These are phyloP conservation scores for Schwanniomyces pseudopolymorphus DNA, from an alignment of 805 yeast genomes.

Conservation along the genomic window DNA sequence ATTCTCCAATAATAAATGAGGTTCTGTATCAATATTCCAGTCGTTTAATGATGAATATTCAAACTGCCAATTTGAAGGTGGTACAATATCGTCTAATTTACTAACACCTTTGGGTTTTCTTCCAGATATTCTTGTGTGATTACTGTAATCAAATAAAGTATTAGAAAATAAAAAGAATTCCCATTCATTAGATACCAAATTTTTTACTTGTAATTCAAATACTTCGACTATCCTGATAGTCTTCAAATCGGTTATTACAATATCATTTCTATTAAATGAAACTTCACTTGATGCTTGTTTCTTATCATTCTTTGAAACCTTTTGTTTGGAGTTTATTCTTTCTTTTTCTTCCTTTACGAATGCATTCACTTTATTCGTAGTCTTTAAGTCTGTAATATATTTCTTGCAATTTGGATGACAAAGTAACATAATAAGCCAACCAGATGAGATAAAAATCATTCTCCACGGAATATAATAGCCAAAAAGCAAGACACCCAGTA, in stretches of 20 bases:
- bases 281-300: slow-evolving; percentile 6
- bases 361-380: slow-evolving; percentile 6
- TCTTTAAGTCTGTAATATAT: slow-evolving; percentile 18
- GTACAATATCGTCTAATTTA: slow-evolving; percentile 51
- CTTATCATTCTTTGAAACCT: slow-evolving; percentile 5
- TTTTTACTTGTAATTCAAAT: slow-evolving; percentile 70
- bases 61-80: slow-evolving; percentile 78
- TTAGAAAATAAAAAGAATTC: slow-evolving; percentile 56
- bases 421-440: slow-evolving; percentile 54
- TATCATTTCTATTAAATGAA: slow-evolving; percentile 43
- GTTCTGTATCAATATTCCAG: slow-evolving; percentile 66
- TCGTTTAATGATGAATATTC: slow-evolving; percentile 47
- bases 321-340: slow-evolving; percentile 3
- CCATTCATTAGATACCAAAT: slow-evolving; percentile 62
- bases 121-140: slow-evolving; percentile 37
- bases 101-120: slow-evolving; percentile 67
- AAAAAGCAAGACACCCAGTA: slow-evolving; percentile 41
- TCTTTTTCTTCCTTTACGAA: slow-evolving; percentile 3
- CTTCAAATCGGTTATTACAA: slow-evolving; percentile 71
- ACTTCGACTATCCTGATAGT: slow-evolving; percentile 66
- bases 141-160: slow-evolving; percentile 52
- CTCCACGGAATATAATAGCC: slow-evolving; percentile 66
- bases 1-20: slow-evolving; percentile 50
- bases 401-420: slow-evolving; percentile 61
- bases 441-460: slow-evolving; percentile 49